These are phyloP conservation scores for Sporisorium sorghi DNA, from an alignment of 1,284 basidiomycete genomes.

Conservation along the genomic window DNA sequence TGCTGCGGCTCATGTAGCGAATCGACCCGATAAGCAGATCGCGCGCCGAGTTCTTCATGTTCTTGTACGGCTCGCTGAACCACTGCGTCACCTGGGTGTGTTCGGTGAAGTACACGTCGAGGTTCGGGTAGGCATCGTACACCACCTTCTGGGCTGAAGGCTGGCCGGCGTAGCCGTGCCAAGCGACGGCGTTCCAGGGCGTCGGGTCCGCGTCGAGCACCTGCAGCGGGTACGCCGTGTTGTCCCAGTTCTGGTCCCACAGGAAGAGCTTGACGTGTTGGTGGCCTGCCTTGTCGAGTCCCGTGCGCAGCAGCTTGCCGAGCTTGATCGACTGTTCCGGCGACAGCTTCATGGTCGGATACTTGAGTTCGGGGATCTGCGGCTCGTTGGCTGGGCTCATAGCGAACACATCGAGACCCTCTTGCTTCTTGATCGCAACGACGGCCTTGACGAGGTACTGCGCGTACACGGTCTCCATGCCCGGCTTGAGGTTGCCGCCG, in stretches of 20 bases:
- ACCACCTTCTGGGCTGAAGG: constrained; percentile 35
- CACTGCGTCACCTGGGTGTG: constrained; percentile 53
- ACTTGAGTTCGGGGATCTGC: constrained; percentile 23
- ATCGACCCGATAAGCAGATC: constrained; percentile 50
- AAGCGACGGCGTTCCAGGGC: constrained; percentile 44
- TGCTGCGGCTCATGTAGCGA: constrained; percentile 25
- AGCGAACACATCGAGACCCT: constrained; percentile 27
- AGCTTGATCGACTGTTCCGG: constrained; percentile 29
- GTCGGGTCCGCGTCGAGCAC: constrained; percentile 41
- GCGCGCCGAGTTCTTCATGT: constrained; percentile 47
- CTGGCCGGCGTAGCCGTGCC: constrained; percentile 57
- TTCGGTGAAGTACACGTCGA: constrained; percentile 49
- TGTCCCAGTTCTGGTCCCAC: constrained; percentile 57
- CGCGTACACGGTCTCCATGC: constrained; percentile 45
- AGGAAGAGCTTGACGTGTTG: constrained; percentile 28
- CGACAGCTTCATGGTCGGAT: constrained; percentile 47
- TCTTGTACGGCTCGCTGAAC: constrained; percentile 55
- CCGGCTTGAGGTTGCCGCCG: constrained; percentile 41
- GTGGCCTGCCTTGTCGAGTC: constrained; percentile 38
- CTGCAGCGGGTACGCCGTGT: constrained; percentile 25
- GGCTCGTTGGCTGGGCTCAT: constrained; percentile 54
- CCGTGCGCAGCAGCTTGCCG: constrained; percentile 22
- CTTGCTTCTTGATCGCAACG: constrained; percentile 35
- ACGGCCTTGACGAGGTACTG: constrained; percentile 49
- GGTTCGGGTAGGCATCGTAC: constrained; percentile 44